These are phyloP conservation scores for Hypericum androsaemum DNA, from an alignment of 345 rosid species.

Conservation along the genomic window DNA sequence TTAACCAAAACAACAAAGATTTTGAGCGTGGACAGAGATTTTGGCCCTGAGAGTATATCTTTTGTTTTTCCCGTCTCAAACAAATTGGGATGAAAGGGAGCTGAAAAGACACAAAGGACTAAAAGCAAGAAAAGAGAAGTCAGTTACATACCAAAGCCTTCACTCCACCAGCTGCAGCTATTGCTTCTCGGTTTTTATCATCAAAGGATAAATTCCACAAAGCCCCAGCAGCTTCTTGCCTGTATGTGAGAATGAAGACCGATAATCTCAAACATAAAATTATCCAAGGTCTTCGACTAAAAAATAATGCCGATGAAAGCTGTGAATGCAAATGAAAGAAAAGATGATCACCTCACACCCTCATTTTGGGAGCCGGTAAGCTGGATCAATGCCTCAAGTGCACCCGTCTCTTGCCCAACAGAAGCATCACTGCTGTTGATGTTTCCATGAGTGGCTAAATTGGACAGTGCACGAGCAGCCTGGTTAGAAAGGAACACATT, in stretches of 20 bases:
- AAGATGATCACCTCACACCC: slow-evolving; percentile 26
- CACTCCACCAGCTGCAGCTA: slow-evolving; percentile 30
- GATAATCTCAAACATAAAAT: no score
- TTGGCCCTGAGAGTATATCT: no score
- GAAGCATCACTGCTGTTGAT: slow-evolving; percentile 25
- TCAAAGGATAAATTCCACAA: slow-evolving; percentile 37
- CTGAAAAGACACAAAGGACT: not conserved
- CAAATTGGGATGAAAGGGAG: no score
- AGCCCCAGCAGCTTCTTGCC: slow-evolving; percentile 40
- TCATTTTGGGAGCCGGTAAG: slow-evolving; percentile 27
- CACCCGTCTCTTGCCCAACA: slow-evolving; percentile 31
- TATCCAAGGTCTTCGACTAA: no score
- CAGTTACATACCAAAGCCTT: slow-evolving; percentile 26
- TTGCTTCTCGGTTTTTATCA: slow-evolving; percentile 36
- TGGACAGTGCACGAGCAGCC: slow-evolving; percentile 18
- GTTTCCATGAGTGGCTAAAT: slow-evolving; percentile 38
- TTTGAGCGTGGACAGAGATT: no score
- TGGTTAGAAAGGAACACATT: no score
- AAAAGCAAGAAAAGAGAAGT: not conserved
- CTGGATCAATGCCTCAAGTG: slow-evolving; percentile 27
- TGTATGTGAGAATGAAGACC: slow-evolving; percentile 3
- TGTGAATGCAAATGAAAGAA: slow-evolving; percentile 1
- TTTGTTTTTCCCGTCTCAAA: no score
- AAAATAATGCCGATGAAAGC: not conserved
- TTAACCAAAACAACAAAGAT: not conserved